These are phyloP conservation scores for Ilex aquifolium DNA, from an alignment of 257 asterid species.

Conservation along the genomic window DNA sequence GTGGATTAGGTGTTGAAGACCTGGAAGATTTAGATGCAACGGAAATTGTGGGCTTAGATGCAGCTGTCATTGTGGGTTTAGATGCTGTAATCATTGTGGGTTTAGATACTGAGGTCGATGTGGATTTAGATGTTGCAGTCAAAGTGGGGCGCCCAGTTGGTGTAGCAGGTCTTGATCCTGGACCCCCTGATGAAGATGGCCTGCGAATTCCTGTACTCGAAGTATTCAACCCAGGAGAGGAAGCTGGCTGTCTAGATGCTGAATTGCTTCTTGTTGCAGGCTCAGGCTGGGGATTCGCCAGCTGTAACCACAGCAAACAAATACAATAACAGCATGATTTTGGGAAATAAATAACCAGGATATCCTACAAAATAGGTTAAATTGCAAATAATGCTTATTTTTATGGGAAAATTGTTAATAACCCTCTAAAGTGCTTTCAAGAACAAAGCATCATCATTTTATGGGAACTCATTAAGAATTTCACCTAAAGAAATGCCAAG, in stretches of 20 bases:
- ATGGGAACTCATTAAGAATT: too few species aligned
- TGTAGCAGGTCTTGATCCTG: conserved; percentile 79
- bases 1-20: conserved; percentile 86
- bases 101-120: conserved; percentile 46
- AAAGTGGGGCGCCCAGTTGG: conserved; percentile 73
- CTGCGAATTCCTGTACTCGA: conserved; percentile 68
- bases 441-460: too few species aligned
- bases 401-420: too few species aligned
- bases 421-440: too few species aligned
- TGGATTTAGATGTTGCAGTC: too few species aligned
- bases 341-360: conserved; percentile 19
- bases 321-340: background rate
- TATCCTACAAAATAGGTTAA: background rate
- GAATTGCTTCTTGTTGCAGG: conserved; percentile 58
- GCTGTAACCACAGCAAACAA: conserved; percentile 38
- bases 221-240: conserved; percentile 60
- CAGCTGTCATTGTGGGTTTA: conserved; percentile 33
- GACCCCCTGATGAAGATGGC: conserved; percentile 86
- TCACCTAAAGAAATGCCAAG: too few species aligned
- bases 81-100: conserved; percentile 38
- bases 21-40: conserved; percentile 60
- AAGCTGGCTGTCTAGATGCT: conserved; percentile 50
- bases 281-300: conserved; percentile 73
- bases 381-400: too few species aligned
- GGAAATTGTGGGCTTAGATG: conserved; percentile 26